Evolutionary conservation across 2,329 filamentous ascomycete genomes (phyloP).

Genomic region (Paradendryphiella salina): DNA sequence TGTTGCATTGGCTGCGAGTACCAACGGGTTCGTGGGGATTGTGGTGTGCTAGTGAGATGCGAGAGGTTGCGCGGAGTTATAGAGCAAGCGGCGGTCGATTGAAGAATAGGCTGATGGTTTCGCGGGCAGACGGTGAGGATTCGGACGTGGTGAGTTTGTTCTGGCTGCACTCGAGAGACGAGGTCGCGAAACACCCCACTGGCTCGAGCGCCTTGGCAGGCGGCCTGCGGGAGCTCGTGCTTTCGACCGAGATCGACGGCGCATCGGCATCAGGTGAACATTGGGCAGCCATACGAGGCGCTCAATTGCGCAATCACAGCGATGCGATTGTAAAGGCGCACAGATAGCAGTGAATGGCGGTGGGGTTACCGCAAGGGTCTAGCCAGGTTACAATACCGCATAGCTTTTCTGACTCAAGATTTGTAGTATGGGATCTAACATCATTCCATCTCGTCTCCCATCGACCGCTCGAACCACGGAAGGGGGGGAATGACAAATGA

Average conservation of each 20-base stretch:
- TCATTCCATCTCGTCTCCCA: constrained; percentile 3
- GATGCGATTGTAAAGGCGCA: not conserved
- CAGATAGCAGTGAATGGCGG: not conserved
- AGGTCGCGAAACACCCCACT: constrained; percentile 32
- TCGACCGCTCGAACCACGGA: constrained; percentile 3
- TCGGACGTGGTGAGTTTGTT: constrained; percentile 22
- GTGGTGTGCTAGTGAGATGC: constrained; percentile 8
- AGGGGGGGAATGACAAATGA: constrained; percentile 32
- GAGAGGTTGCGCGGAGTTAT: constrained; percentile 4
- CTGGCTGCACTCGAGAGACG: constrained; percentile 31
- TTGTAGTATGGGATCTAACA: constrained; percentile 6
- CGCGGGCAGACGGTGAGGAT: constrained; percentile 16
- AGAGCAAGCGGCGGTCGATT: constrained; percentile 12
- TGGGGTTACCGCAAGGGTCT: not conserved
- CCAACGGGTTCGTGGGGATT: constrained; percentile 15
- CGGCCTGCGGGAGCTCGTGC: constrained; percentile 31
- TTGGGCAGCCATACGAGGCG: constrained; percentile 12
- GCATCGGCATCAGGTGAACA: constrained; percentile 19
- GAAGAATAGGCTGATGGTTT: constrained; percentile 16
- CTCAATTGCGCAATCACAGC: not conserved
- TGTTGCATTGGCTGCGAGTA: constrained; percentile 56
- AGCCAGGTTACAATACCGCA: not conserved
- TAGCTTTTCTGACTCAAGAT: not conserved
- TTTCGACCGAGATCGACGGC: constrained; percentile 25
- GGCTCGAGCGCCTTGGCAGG: constrained; percentile 28